Conservation (phyloP, 2,329 filamentous ascomycete genomes). For the Fusarium veterinarium region DNA sequence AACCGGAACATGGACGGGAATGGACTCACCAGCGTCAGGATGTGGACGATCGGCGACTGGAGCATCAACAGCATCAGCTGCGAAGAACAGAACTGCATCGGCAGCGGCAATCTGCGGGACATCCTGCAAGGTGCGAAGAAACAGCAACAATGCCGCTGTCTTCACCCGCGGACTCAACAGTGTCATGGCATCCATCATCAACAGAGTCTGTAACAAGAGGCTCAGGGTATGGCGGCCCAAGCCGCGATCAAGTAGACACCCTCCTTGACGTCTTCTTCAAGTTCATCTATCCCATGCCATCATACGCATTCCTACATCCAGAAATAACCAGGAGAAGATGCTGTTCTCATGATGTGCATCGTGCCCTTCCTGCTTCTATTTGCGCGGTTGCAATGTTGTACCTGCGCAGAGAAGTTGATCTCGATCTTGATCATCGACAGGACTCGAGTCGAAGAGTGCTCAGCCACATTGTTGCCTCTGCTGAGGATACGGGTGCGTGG, state of each 20-base stretch:
- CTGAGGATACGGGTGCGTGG: background rate
- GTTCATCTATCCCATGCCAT: background rate
- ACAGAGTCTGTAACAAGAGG: background rate
- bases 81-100: background rate
- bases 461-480: background rate
- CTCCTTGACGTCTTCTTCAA: background rate
- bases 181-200: background rate
- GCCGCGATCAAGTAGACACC: rapidly evolving
- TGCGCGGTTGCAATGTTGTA: background rate
- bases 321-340: background rate
- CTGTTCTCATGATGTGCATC: background rate
- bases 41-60: background rate
- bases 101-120: background rate
- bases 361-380: background rate
- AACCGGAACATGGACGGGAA: background rate
- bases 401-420: background rate
- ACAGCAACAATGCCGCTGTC: background rate
- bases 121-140: background rate
- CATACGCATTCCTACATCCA: background rate
- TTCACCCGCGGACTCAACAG: background rate
- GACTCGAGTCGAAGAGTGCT: background rate
- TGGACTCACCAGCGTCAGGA: background rate
- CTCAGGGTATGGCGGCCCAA: background rate
- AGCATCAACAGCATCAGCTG: background rate
- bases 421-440: rapidly evolving